Evolutionary conservation across 1,284 basidiomycete genomes (phyloP).

Genomic region (Abortiporus biennis): DNA sequence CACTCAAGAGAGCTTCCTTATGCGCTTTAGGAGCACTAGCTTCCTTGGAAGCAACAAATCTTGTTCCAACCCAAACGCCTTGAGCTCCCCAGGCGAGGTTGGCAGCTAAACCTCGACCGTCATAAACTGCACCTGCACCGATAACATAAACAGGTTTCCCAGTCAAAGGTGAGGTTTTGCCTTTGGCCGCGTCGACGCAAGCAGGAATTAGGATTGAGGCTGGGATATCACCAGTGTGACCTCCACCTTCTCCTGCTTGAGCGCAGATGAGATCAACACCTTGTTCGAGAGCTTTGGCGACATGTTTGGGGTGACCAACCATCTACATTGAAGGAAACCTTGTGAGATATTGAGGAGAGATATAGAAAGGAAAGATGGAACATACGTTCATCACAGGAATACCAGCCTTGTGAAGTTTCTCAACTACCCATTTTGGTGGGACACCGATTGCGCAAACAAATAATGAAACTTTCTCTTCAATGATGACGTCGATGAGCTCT

Average conservation of each 20-base stretch:
- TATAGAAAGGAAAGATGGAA: conserved; percentile 3
- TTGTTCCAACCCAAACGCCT: conserved; percentile 65
- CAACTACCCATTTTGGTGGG: conserved; percentile 72
- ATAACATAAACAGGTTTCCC: conserved; percentile 78
- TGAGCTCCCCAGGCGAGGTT: conserved; percentile 82
- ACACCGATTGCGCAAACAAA: conserved; percentile 88
- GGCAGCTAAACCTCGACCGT: conserved; percentile 82
- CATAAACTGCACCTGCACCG: conserved; percentile 83
- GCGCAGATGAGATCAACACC: conserved; percentile 86
- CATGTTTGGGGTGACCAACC: conserved; percentile 86
- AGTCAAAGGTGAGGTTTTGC: conserved; percentile 69
- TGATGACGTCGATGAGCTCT: conserved; percentile 82
- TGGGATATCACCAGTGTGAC: conserved; percentile 70
- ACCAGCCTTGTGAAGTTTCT: conserved; percentile 73
- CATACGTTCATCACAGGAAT: conserved; percentile 80
- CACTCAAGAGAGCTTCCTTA: conserved; percentile 67
- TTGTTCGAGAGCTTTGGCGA: conserved; percentile 66
- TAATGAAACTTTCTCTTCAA: conserved; percentile 76
- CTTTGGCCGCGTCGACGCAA: conserved; percentile 73
- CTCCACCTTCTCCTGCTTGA: conserved; percentile 78
- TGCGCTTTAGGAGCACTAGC: conserved; percentile 79
- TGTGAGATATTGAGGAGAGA: no score
- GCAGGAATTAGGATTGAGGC: conserved; percentile 73
- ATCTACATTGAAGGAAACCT: conserved; percentile 62
- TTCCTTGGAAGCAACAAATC: conserved; percentile 82